Conservation (phyloP, 306 rosid species). For the Fragaria iinumae region DNA sequence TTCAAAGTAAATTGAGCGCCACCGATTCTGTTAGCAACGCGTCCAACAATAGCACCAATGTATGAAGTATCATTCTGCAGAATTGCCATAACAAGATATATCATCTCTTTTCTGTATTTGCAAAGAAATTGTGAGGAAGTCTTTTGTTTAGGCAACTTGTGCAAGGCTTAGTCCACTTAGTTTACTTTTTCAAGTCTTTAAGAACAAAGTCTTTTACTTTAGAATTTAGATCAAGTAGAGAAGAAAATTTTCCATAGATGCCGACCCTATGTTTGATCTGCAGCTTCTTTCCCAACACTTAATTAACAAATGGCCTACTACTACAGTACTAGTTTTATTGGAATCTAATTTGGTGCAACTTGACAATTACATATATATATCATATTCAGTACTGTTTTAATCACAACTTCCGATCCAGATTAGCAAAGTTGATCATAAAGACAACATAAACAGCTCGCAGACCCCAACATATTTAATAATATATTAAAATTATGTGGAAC, state of each 20-base stretch:
- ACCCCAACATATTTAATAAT: neutral
- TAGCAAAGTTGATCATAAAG: neutral
- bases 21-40: slow-evolving; percentile 84
- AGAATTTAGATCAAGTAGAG: neutral
- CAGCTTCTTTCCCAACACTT: neutral
- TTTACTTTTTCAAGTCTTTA: neutral
- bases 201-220: neutral
- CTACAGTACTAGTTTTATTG: neutral
- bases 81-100: neutral
- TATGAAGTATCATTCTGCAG: slow-evolving; percentile 63
- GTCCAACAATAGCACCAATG: slow-evolving; percentile 72
- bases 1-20: slow-evolving; percentile 71
- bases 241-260: neutral
- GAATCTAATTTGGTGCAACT: neutral
- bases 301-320: neutral
- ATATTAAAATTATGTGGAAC: no score
- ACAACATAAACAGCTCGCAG: neutral
- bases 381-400: neutral
- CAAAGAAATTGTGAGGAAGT: neutral
- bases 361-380: neutral
- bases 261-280: neutral
- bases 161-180: neutral
- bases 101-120: neutral
- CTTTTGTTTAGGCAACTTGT: neutral
- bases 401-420: neutral